Conservation (phyloP, 345 rosid genomes). For the Balakata baccata region DNA sequence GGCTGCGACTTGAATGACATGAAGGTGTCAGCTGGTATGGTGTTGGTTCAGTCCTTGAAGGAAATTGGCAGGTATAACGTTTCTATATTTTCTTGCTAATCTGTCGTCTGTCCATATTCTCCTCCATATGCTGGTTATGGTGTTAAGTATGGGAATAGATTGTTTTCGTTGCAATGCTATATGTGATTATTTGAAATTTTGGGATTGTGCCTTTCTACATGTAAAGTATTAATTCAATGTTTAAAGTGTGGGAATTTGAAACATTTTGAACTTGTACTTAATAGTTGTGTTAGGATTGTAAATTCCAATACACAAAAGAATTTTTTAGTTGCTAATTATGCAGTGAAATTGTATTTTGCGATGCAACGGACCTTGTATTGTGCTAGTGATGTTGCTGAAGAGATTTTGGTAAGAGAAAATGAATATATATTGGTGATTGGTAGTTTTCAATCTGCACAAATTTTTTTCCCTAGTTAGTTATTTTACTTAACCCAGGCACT, state of each 20-base stretch:
- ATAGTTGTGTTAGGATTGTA: background rate
- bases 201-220: background rate
- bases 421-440: background rate
- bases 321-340: background rate
- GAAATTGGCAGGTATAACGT: conserved; percentile 49
- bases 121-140: background rate
- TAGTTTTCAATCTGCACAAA: background rate
- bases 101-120: background rate
- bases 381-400: background rate
- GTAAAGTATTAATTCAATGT: background rate
- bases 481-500: background rate
- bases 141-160: background rate
- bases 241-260: background rate
- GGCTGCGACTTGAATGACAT: conserved; percentile 38
- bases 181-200: background rate
- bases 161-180: background rate
- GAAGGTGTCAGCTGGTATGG: conserved; percentile 74
- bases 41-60: conserved; percentile 72
- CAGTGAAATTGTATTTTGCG: too few species aligned
- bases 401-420: background rate
- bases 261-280: background rate
- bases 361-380: too few species aligned
- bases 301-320: background rate
- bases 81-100: background rate
- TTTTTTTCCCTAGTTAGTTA: background rate